These are phyloP conservation scores for Penicillium bialowiezense DNA, from an alignment of 495 filamentous ascomycete species.

Conservation along the genomic window DNA sequence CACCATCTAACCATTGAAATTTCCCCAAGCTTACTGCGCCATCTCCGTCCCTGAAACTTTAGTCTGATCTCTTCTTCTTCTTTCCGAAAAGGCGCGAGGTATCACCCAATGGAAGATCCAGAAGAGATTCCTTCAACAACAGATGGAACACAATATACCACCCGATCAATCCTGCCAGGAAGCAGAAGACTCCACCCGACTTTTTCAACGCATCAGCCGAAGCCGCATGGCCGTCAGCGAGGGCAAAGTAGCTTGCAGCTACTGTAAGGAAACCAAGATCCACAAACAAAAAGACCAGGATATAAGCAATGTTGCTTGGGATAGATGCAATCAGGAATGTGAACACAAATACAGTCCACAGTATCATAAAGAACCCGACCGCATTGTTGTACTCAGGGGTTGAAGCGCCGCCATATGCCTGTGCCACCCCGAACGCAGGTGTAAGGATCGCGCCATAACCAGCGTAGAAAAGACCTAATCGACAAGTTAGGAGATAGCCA, in stretches of 20 bases:
- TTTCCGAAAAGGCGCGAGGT: slow-evolving; percentile 40
- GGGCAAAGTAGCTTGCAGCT: slow-evolving; percentile 44
- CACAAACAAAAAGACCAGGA: slow-evolving; percentile 45
- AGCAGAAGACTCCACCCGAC: slow-evolving; percentile 45
- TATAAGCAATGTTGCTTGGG: slow-evolving; percentile 47
- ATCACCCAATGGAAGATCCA: slow-evolving; percentile 46
- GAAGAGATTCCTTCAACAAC: slow-evolving; percentile 41
- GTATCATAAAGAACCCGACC: slow-evolving; percentile 43
- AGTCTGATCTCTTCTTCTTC: slow-evolving; percentile 16
- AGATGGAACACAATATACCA: slow-evolving; percentile 50
- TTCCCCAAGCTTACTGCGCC: no score
- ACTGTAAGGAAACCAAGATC: slow-evolving; percentile 44
- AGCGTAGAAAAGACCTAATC: slow-evolving; percentile 44
- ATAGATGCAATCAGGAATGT: slow-evolving; percentile 46
- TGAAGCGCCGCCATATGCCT: slow-evolving; percentile 34
- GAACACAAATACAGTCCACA: slow-evolving; percentile 48
- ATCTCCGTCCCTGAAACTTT: no score
- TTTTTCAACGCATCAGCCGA: slow-evolving; percentile 37
- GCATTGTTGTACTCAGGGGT: slow-evolving; percentile 43
- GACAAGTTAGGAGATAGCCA: no score
- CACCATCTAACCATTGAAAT: no score
- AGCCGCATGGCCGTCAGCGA: slow-evolving; percentile 38
- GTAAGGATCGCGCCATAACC: slow-evolving; percentile 39
- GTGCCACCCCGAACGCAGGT: slow-evolving; percentile 39
- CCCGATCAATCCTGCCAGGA: slow-evolving; percentile 44